Evolutionary conservation across 2,329 filamentous ascomycete genomes (phyloP).

Genomic region (Exophiala mesophila): DNA sequence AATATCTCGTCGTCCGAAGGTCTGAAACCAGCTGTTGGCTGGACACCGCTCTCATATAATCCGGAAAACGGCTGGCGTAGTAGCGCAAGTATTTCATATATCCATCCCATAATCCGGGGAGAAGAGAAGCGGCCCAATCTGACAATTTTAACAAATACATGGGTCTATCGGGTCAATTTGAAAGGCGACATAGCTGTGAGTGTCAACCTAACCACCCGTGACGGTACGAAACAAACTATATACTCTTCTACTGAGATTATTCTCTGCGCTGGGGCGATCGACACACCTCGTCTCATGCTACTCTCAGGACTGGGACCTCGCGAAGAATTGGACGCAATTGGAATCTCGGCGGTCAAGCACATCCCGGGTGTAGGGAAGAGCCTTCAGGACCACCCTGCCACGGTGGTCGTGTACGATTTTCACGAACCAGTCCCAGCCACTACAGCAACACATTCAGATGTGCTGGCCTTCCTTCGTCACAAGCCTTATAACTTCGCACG

Average conservation of each 20-base stretch:
- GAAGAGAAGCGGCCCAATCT: constrained; percentile 1
- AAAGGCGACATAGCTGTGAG: neutral
- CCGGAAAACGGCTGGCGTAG: neutral
- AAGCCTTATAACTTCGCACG: neutral
- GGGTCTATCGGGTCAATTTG: neutral
- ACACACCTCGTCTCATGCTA: constrained; percentile 33
- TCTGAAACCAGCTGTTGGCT: neutral
- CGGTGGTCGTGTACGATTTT: neutral
- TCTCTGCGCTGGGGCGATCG: constrained; percentile 31
- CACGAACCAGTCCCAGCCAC: constrained; percentile 1
- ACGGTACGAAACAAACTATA: constrained; percentile 5
- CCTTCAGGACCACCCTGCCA: constrained; percentile 26
- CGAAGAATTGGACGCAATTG: constrained; percentile 29
- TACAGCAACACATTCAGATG: neutral
- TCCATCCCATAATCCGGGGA: neutral
- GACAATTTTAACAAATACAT: neutral
- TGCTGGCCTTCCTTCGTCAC: neutral
- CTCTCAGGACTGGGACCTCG: constrained; percentile 34
- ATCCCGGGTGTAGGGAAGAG: constrained; percentile 27
- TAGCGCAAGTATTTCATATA: neutral
- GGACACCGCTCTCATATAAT: neutral
- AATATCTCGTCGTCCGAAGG: neutral
- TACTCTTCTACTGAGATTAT: no score
- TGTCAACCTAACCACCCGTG: constrained; percentile 25
- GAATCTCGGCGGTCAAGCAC: constrained; percentile 28